Conservation (phyloP, 176 grass and related monocot genomes). For the Triticum timopheevii region DNA sequence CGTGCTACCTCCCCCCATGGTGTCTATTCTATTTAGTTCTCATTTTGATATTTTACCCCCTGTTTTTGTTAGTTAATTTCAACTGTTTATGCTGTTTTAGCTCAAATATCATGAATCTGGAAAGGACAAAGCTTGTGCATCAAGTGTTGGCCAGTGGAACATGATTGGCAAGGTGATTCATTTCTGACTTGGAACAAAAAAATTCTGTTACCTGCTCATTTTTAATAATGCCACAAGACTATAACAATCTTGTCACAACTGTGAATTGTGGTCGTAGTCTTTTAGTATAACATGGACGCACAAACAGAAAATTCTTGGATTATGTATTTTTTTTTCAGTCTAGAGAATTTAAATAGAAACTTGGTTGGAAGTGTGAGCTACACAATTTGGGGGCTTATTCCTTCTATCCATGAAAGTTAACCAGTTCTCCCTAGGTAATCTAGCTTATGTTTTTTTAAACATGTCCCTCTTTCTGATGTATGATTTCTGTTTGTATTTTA, state of each 20-base stretch:
- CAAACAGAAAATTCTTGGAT: background rate
- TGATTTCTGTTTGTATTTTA: slow-evolving; percentile 25
- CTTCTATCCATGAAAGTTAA: background rate
- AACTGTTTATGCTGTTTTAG: slow-evolving; percentile 40
- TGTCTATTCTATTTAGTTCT: slow-evolving; percentile 22
- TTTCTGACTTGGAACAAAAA: background rate
- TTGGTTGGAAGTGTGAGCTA: background rate
- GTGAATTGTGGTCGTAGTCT: background rate
- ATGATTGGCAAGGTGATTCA: slow-evolving; percentile 77
- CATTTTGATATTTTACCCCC: background rate
- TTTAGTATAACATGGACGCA: background rate
- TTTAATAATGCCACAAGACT: background rate
- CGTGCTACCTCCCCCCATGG: slow-evolving; percentile 56
- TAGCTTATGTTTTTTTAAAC: background rate
- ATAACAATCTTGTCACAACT: background rate
- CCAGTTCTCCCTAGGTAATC: background rate
- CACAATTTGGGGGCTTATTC: background rate
- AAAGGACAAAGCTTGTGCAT: slow-evolving; percentile 54
- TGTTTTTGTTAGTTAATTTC: slow-evolving; percentile 2
- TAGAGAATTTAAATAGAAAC: background rate
- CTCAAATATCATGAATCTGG: slow-evolving; percentile 70
- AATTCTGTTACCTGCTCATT: background rate
- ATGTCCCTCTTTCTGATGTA: slow-evolving; percentile 18
- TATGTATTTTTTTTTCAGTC: background rate
- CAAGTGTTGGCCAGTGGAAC: slow-evolving; percentile 68